Conservation (phyloP, 106 monocot genomes). For the Amphibolis antarctica region DNA sequence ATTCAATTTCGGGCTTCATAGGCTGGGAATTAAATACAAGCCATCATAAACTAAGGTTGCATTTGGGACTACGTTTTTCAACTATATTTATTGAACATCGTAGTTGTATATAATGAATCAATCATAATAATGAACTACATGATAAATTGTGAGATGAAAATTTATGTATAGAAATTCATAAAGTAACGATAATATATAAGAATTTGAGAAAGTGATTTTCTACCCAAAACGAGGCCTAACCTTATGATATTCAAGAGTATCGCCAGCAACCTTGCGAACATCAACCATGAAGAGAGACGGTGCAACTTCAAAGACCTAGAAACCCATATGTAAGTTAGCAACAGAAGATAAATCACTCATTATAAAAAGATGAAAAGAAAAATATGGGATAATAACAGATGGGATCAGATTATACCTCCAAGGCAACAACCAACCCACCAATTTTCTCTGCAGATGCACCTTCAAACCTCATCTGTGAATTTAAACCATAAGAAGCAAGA, state of each 20-base stretch:
- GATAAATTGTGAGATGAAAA: not conserved
- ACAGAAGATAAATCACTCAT: not conserved
- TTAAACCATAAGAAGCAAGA: not conserved
- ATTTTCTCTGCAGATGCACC: constrained; percentile 61
- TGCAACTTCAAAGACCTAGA: constrained; percentile 87
- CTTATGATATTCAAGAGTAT: constrained; percentile 89
- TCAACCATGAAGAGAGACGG: constrained; percentile 91
- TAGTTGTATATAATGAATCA: not conserved
- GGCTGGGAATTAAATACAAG: too few relatives aligned
- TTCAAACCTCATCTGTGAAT: constrained; percentile 75
- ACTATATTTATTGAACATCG: not conserved
- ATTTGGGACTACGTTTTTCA: not conserved
- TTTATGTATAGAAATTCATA: too few relatives aligned
- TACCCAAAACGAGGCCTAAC: constrained; percentile 24
- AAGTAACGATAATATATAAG: too few relatives aligned
- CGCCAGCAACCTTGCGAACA: constrained; percentile 83
- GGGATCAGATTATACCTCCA: constrained; percentile 49
- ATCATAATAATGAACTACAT: not conserved
- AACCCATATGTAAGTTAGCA: not conserved
- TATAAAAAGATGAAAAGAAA: not conserved
- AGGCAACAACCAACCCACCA: constrained; percentile 56
- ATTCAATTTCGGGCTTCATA: too few relatives aligned
- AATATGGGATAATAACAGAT: not conserved
- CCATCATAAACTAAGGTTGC: too few relatives aligned
- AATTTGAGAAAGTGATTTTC: too few relatives aligned